Conservation (phyloP, 1,139 yeast species). For the Taiozyma sp. region DNA sequence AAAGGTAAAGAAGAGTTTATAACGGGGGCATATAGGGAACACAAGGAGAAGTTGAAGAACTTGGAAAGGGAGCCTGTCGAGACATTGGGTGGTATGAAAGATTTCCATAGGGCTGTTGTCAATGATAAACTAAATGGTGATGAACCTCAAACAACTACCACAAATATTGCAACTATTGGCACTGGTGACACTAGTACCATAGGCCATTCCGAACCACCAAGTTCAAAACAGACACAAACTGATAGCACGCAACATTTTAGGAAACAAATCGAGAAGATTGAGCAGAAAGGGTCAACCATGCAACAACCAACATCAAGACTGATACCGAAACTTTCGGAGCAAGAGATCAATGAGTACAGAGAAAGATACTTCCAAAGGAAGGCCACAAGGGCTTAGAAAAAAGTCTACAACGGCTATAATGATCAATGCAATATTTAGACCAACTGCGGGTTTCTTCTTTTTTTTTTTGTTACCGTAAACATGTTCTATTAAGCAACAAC, state of each 20-base stretch:
- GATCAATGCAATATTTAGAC: background rate
- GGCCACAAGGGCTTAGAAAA: background rate
- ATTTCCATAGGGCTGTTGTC: constrained; percentile 6
- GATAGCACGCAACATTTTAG: background rate
- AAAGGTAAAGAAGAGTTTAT: constrained; percentile 39
- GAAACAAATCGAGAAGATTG: background rate
- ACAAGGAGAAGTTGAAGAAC: constrained; percentile 22
- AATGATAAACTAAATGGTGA: constrained; percentile 3
- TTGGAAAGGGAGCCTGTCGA: background rate
- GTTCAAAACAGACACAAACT: background rate
- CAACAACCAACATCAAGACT: constrained; percentile 8
- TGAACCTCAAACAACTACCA: too few species aligned
- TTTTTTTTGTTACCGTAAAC: too few species aligned
- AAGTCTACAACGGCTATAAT: background rate
- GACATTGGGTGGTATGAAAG: constrained; percentile 7
- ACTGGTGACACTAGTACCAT: background rate
- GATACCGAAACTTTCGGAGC: constrained; percentile 11
- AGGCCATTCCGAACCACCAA: background rate
- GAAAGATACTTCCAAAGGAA: constrained; percentile 10
- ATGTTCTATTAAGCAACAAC: background rate
- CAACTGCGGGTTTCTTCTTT: too few species aligned
- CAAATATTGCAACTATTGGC: background rate
- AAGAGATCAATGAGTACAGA: constrained; percentile 9
- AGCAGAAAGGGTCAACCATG: background rate
- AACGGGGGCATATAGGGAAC: constrained; percentile 35